Conservation (phyloP, 139 green algal species). For the Zygnema cylindricum region DNA sequence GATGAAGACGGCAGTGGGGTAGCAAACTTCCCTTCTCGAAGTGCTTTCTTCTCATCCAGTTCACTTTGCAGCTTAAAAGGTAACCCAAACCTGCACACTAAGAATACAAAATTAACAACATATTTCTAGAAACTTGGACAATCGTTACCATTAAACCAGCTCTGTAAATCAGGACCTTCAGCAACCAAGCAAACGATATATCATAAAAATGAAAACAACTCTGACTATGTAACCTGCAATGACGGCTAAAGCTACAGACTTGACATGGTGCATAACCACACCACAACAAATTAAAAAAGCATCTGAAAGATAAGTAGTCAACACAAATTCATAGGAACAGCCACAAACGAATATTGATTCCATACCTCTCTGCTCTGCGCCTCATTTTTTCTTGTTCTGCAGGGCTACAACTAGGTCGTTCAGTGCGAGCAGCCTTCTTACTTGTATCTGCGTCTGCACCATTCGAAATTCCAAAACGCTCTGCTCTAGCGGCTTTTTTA, state of each 20-base stretch:
- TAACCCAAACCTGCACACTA: background rate
- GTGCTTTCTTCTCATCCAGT: background rate
- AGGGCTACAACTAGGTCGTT: background rate
- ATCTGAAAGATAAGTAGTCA: no score
- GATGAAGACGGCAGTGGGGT: background rate
- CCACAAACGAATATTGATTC: no score
- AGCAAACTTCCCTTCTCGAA: background rate
- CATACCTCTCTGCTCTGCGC: slow-evolving; percentile 16
- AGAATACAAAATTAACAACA: background rate
- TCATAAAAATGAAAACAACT: no score
- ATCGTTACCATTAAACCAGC: no score
- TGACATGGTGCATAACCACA: no score
- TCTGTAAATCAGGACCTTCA: no score
- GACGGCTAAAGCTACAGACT: no score
- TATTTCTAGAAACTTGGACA: background rate
- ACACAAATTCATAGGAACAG: no score
- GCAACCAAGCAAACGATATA: no score
- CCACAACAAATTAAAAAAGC: no score
- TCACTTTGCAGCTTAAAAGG: background rate
- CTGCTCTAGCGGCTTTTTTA: background rate
- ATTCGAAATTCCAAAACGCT: background rate
- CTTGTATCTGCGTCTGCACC: background rate
- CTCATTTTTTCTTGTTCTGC: slow-evolving; percentile 4
- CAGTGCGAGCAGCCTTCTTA: background rate
- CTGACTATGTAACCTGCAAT: no score